phyloP scores from a whole-genome alignment of 768 basidiomycete genomes.

The Mycena chlorophos region DNA sequence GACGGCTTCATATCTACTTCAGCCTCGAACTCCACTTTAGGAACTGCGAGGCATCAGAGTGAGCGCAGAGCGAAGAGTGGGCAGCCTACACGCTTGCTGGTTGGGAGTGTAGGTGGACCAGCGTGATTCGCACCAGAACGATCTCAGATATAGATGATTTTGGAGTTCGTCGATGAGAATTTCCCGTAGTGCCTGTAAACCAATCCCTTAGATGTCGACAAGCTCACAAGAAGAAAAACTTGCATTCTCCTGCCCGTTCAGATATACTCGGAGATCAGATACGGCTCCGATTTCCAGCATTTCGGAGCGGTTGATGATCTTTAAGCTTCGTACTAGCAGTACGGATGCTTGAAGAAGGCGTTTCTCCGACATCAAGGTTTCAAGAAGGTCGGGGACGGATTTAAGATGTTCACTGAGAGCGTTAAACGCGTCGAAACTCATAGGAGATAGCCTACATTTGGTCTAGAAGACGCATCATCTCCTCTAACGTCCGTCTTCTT shows the following conservation, averaged over 20 bases:
- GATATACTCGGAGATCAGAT: constrained; percentile 82
- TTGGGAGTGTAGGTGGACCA: constrained; percentile 85
- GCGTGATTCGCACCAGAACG: constrained; percentile 91
- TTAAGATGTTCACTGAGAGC: constrained; percentile 80
- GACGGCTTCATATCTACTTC: constrained; percentile 37
- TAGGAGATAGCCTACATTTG: constrained; percentile 67
- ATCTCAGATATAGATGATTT: constrained; percentile 95
- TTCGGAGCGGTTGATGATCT: constrained; percentile 87
- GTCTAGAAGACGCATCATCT: constrained; percentile 93
- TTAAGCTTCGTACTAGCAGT: constrained; percentile 82
- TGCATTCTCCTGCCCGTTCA: constrained; percentile 84
- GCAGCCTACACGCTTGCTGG: constrained; percentile 63
- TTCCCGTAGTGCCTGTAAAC: constrained; percentile 76
- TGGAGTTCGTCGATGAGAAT: constrained; percentile 95
- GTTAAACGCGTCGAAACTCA: constrained; percentile 10
- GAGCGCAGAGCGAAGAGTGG: background rate
- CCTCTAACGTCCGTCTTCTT: constrained; percentile 86
- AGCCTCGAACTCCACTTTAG: constrained; percentile 64
- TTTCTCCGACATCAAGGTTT: constrained; percentile 95
- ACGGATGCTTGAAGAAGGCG: constrained; percentile 85
- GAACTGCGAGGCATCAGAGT: constrained; percentile 45
- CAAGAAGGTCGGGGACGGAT: constrained; percentile 86
- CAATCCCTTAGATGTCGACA: constrained; percentile 5
- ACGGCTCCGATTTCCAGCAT: constrained; percentile 96
- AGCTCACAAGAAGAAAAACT: constrained; percentile 17